These are phyloP conservation scores for Phanerodontia chrysosporium DNA, from an alignment of 768 basidiomycete species.

Conservation along the genomic window DNA sequence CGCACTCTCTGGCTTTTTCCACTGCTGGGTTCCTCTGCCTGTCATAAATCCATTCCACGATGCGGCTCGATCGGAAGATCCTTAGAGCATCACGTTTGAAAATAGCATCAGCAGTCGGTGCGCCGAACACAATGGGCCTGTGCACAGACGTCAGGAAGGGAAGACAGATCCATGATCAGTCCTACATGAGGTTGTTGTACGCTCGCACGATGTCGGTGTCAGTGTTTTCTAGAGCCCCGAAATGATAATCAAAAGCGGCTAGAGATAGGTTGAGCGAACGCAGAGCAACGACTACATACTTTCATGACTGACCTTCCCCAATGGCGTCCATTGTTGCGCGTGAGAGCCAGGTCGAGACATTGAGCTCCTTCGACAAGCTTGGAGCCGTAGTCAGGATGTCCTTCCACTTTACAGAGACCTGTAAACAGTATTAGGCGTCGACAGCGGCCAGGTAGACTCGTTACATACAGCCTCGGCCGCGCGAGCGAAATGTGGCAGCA, in stretches of 20 bases:
- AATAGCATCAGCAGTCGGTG: slow-evolving; percentile 41
- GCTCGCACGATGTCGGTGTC: slow-evolving; percentile 52
- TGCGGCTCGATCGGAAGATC: slow-evolving; percentile 40
- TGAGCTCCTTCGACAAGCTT: slow-evolving; percentile 38
- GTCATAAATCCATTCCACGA: slow-evolving; percentile 42
- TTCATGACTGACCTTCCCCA: slow-evolving; percentile 26
- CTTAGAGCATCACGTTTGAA: slow-evolving; percentile 41
- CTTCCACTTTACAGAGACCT: slow-evolving; percentile 50
- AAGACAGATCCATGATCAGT: too few species aligned
- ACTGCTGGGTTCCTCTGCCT: slow-evolving; percentile 40
- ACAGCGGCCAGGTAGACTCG: background rate
- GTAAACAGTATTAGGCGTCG: background rate
- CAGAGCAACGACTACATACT: background rate
- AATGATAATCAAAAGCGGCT: slow-evolving; percentile 44
- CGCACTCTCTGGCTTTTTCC: slow-evolving; percentile 31
- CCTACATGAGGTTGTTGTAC: slow-evolving; percentile 42
- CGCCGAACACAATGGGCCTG: slow-evolving; percentile 48
- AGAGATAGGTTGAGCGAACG: background rate
- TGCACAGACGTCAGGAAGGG: too few species aligned
- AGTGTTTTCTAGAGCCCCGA: slow-evolving; percentile 44
- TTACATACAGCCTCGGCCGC: slow-evolving; percentile 19
- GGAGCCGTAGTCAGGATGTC: slow-evolving; percentile 42
- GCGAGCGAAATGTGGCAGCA: slow-evolving; percentile 18
- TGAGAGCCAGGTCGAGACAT: slow-evolving; percentile 43
- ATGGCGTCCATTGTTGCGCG: slow-evolving; percentile 34